Evolutionary conservation across 768 basidiomycete species (phyloP).

Genomic region (Mycena alexandri): DNA sequence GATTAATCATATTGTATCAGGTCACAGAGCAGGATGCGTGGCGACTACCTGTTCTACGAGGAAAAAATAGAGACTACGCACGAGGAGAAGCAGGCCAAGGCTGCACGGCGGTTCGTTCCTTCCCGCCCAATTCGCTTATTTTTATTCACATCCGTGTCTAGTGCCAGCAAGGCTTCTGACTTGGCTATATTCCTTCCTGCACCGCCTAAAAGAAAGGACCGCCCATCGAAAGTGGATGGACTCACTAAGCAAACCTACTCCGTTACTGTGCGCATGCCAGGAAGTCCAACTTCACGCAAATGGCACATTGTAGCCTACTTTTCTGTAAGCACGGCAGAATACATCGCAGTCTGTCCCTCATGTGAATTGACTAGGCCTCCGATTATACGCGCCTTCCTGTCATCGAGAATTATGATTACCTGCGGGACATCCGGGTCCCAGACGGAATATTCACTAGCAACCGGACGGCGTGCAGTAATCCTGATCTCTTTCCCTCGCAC

Average conservation of each 20-base stretch:
- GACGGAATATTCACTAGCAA: conserved; percentile 80
- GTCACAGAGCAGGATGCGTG: conserved; percentile 89
- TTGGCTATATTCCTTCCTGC: conserved; percentile 69
- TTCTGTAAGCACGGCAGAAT: conserved; percentile 60
- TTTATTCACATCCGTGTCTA: conserved; percentile 28
- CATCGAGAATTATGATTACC: conserved; percentile 80
- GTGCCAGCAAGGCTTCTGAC: conserved; percentile 44
- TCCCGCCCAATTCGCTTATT: not conserved
- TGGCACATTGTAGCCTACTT: conserved; percentile 92
- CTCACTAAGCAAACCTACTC: conserved; percentile 90
- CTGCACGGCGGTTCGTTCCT: conserved; percentile 72
- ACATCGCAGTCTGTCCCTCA: conserved; percentile 6
- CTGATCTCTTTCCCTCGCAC: conserved; percentile 59
- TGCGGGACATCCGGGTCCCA: conserved; percentile 75
- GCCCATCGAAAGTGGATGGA: conserved; percentile 84
- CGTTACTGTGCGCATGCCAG: conserved; percentile 77
- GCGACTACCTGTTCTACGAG: conserved; percentile 87
- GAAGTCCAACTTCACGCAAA: conserved; percentile 69
- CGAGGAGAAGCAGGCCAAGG: conserved; percentile 84
- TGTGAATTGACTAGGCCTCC: conserved; percentile 59
- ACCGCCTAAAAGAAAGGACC: conserved; percentile 77
- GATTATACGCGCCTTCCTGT: conserved; percentile 80
- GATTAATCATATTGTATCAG: conserved; percentile 47
- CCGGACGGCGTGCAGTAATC: conserved; percentile 55
- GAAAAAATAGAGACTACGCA: conserved; percentile 86